Base-by-base conservation (phyloP, 768 basidiomycete genomes). In the Hericium erinaceus region DNA sequence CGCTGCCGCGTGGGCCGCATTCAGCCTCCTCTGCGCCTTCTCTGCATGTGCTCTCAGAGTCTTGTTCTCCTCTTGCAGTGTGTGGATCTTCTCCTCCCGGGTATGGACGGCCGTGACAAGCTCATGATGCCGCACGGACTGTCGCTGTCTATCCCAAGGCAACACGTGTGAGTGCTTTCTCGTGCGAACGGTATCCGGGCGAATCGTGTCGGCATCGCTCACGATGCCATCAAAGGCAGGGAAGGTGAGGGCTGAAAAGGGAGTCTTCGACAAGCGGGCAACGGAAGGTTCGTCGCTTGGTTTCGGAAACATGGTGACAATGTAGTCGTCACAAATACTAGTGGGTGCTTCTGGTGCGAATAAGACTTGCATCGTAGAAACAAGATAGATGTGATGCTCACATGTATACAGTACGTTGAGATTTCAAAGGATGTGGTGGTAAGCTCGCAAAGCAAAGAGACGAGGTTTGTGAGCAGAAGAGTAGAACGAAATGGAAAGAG, bases 81-180 rank as follows among this genome's bases (percentile, higher is more conserved):
- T 24, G 40, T 18, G 28, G 38, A 63, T 60, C 55, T 58, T 57
- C 24, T 58, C 48, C 41, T 63, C 62, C 3, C 62, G 60, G 18
- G 57, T 56, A 28, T 56, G 62, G 13, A 63, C 60, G 40, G 61
- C 62, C 40, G 52, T 46, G 10, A 51, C 16, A 7, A 63, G 40
- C 39, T 63, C 62, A 28, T 57, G 56, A 20, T 55, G 46, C 10
- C 62, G 57, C 57, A 61, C 56, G 12, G 52, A 56, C 11, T 24
- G n/a, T 18, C 62, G 57, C 18, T 59, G 62, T n/a, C 55, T 12
- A 33, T 60, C 60, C 24, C 39, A 56, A 4, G 60, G 37, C 57
- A 61, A 56, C 20, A 26, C 16, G 18, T 55, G 40, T 3, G 44
- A 24, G 53, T 40, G 48, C 54, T 58, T 52, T 13, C 16, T 53